Evolutionary conservation across 1,284 basidiomycete genomes (phyloP).

Genomic region (Ustilago bromivora): DNA sequence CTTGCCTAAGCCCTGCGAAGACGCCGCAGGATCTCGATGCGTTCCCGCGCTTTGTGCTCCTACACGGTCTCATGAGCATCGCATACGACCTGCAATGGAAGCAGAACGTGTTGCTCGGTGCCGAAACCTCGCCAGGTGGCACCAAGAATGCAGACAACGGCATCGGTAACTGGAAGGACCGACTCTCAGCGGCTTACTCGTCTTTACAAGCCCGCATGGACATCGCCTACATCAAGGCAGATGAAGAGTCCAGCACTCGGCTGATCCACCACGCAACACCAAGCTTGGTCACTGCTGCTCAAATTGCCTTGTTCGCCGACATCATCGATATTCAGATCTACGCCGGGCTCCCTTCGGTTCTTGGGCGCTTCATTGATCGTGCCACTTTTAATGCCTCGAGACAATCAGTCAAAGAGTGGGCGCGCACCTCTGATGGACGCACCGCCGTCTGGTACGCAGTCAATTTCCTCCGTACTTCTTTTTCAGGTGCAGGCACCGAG

Average conservation of each 20-base stretch:
- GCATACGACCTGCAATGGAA: constrained; percentile 61
- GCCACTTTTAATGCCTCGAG: constrained; percentile 53
- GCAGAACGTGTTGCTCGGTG: constrained; percentile 54
- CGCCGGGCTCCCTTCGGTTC: constrained; percentile 54
- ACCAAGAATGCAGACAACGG: constrained; percentile 27
- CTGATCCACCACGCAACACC: constrained; percentile 51
- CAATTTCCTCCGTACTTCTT: constrained; percentile 48
- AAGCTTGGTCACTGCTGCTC: constrained; percentile 51
- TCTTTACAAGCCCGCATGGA: constrained; percentile 53
- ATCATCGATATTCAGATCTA: constrained; percentile 61
- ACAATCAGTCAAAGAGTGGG: constrained; percentile 54
- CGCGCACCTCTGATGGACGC: constrained; percentile 44
- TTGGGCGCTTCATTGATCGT: constrained; percentile 59
- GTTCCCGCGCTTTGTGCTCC: constrained; percentile 52
- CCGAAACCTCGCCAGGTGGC: constrained; percentile 40
- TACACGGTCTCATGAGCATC: constrained; percentile 61
- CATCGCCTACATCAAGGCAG: constrained; percentile 51
- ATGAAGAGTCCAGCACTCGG: constrained; percentile 49
- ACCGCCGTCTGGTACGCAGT: constrained; percentile 55
- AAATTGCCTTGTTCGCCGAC: constrained; percentile 56
- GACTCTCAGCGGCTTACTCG: constrained; percentile 48
- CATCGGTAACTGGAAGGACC: constrained; percentile 52
- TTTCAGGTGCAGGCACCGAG: constrained; percentile 39
- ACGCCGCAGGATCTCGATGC: constrained; percentile 54
- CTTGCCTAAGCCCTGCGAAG: constrained; percentile 49